Evolutionary conservation across 2,329 filamentous ascomycete species (phyloP).

Genomic region (Colletotrichum sp.): DNA sequence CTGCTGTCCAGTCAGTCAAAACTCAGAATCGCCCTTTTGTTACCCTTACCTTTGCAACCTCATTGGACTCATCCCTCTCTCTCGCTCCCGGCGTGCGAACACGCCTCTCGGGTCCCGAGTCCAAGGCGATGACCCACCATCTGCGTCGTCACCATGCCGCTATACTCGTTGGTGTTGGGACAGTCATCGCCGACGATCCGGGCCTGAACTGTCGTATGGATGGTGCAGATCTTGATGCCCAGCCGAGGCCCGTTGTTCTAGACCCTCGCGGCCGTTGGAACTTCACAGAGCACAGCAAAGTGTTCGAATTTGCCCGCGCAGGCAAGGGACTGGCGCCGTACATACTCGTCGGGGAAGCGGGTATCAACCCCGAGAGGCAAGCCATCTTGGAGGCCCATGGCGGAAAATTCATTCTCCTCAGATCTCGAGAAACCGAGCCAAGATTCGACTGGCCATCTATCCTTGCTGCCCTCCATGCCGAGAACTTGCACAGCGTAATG

Average conservation of each 20-base stretch:
- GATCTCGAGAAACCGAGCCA: constrained; percentile 30
- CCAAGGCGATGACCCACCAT: constrained; percentile 93
- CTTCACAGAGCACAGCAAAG: constrained; percentile 63
- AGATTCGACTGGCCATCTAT: constrained; percentile 70
- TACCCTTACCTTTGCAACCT: constrained; percentile 90
- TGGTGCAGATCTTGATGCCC: constrained; percentile 56
- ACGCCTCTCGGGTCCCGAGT: constrained; percentile 78
- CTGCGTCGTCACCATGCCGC: constrained; percentile 83
- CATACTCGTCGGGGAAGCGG: constrained; percentile 62
- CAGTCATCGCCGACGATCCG: constrained; percentile 84
- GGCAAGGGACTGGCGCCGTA: constrained; percentile 76
- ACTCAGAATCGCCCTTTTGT: constrained; percentile 51
- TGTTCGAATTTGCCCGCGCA: constrained; percentile 67
- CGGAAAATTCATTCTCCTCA: constrained; percentile 55
- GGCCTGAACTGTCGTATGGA: constrained; percentile 81
- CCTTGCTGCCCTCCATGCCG: constrained; percentile 58
- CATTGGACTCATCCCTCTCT: constrained; percentile 82
- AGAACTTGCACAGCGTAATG: constrained; percentile 82
- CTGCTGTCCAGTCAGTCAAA: not conserved
- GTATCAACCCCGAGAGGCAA: constrained; percentile 44
- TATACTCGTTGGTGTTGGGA: constrained; percentile 85
- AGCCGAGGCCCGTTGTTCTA: constrained; percentile 82
- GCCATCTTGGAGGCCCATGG: constrained; percentile 52
- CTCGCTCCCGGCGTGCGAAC: constrained; percentile 83
- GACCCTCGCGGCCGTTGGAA: constrained; percentile 82